These are phyloP conservation scores for Huntiella moniliformis DNA, from an alignment of 2,329 filamentous ascomycete genomes.

Conservation along the genomic window DNA sequence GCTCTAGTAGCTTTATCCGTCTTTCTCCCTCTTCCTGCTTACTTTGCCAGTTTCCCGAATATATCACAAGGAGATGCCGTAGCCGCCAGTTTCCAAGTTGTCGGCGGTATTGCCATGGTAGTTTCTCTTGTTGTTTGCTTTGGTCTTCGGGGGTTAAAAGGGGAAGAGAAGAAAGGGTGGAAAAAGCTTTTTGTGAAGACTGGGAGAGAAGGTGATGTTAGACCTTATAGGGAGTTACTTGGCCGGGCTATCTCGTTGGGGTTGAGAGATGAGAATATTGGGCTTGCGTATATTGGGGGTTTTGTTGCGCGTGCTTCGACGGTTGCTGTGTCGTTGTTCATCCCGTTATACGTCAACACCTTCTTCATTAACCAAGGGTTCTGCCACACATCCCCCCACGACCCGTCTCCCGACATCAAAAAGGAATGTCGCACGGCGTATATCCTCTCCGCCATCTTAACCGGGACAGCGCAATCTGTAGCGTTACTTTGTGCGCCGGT, in stretches of 20 bases:
- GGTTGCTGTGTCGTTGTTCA: slow-evolving; percentile 85
- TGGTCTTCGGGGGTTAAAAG: slow-evolving; percentile 48
- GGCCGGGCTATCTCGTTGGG: slow-evolving; percentile 48
- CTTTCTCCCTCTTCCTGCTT: slow-evolving; percentile 74
- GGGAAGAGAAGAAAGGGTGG: slow-evolving; percentile 65
- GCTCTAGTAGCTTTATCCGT: slow-evolving; percentile 65
- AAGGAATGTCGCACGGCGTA: slow-evolving; percentile 74
- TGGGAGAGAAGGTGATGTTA: slow-evolving; percentile 12
- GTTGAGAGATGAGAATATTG: slow-evolving; percentile 58
- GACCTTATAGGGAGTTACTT: slow-evolving; percentile 42
- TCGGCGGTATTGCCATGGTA: slow-evolving; percentile 50
- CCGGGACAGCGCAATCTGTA: slow-evolving; percentile 72
- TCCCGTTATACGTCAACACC: slow-evolving; percentile 80
- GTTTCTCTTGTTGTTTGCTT: slow-evolving; percentile 62
- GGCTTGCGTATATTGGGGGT: slow-evolving; percentile 75
- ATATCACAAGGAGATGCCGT: slow-evolving; percentile 57
- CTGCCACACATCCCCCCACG: slow-evolving; percentile 48
- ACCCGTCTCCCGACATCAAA: slow-evolving; percentile 57
- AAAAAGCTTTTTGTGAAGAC: slow-evolving; percentile 24
- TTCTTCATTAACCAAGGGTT: slow-evolving; percentile 70
- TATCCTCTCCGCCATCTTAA: slow-evolving; percentile 67
- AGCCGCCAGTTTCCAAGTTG: slow-evolving; percentile 71
- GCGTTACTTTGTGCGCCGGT: slow-evolving; percentile 70
- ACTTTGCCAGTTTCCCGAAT: slow-evolving; percentile 53
- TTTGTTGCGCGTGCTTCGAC: slow-evolving; percentile 90